These are phyloP conservation scores for Xylaria sp. DNA, from an alignment of 2,329 filamentous ascomycete genomes.

Conservation along the genomic window DNA sequence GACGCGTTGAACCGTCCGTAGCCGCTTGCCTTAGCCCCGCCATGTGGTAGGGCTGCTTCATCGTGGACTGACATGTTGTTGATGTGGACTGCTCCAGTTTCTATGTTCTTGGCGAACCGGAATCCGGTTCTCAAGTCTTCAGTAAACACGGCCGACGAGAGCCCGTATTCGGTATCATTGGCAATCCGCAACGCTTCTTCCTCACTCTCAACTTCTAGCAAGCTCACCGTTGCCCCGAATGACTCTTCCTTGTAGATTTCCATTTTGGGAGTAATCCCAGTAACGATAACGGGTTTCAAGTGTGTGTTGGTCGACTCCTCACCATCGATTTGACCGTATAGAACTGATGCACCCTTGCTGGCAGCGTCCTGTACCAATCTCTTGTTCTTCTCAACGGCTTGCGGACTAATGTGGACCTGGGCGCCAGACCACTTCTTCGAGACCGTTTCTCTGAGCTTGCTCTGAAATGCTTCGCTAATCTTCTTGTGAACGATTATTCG, in stretches of 20 bases:
- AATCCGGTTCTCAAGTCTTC: slow-evolving; percentile 60
- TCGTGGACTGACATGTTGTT: slow-evolving; percentile 52
- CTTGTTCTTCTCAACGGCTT: slow-evolving; percentile 41
- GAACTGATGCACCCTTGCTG: slow-evolving; percentile 60
- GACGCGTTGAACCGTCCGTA: slow-evolving; percentile 49
- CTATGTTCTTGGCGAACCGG: slow-evolving; percentile 57
- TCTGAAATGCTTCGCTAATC: slow-evolving; percentile 58
- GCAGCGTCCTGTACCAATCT: slow-evolving; percentile 60
- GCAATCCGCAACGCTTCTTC: slow-evolving; percentile 70
- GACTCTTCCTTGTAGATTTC: slow-evolving; percentile 69
- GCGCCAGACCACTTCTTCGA: slow-evolving; percentile 39
- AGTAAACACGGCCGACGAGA: slow-evolving; percentile 69
- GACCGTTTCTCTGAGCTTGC: slow-evolving; percentile 39
- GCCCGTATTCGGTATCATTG: slow-evolving; percentile 73
- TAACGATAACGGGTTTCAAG: slow-evolving; percentile 65
- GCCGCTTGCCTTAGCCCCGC: slow-evolving; percentile 49
- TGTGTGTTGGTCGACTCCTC: slow-evolving; percentile 46
- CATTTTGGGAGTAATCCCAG: slow-evolving; percentile 67
- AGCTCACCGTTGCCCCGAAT: slow-evolving; percentile 68
- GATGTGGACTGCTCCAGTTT: slow-evolving; percentile 59
- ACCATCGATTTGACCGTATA: slow-evolving; percentile 55
- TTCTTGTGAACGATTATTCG: slow-evolving; percentile 66
- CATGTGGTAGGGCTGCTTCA: slow-evolving; percentile 50
- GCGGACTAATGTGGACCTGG: slow-evolving; percentile 38
- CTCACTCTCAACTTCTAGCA: slow-evolving; percentile 63